These are phyloP conservation scores for Eucalyptus paniculata DNA, from an alignment of 345 rosid genomes.

Conservation along the genomic window DNA sequence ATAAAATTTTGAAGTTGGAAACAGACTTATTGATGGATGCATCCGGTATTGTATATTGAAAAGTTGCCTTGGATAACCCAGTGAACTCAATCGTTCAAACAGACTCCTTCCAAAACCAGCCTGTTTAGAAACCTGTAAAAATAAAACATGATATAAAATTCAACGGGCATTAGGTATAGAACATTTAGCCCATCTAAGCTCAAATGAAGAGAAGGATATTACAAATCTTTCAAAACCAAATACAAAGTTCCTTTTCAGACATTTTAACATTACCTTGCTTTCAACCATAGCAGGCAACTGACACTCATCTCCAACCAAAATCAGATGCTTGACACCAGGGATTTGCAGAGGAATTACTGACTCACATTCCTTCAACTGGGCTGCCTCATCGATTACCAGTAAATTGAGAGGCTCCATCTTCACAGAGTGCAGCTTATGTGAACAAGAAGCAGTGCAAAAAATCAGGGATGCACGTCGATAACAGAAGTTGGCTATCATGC, in stretches of 20 bases:
- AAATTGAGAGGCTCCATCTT: conserved; percentile 13
- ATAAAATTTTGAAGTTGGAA: conserved; percentile 50
- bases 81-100: conserved; percentile 38
- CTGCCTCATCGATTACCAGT: conserved; percentile 55
- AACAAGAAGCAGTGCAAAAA: conserved; percentile 29
- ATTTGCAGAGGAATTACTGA: conserved; percentile 39
- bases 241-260: background rate
- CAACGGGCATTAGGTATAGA: background rate
- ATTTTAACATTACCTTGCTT: conserved; percentile 19
- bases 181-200: background rate
- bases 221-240: background rate
- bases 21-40: conserved; percentile 65
- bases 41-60: conserved; percentile 56
- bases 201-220: background rate
- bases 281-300: conserved; percentile 36
- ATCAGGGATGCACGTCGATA: conserved; percentile 11
- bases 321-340: conserved; percentile 14
- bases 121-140: conserved; percentile 11
- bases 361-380: conserved; percentile 50
- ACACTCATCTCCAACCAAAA: conserved; percentile 45
- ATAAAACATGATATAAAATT: background rate
- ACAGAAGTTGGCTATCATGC: conserved; percentile 8
- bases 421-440: conserved; percentile 8
- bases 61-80: conserved; percentile 34
- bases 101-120: conserved; percentile 56